Percentiles rank a stretch among this genome's conserved stretches.
phyloP scores from a whole-genome alignment of 2,329 filamentous ascomycete species.

The Exophiala bonariae region DNA sequence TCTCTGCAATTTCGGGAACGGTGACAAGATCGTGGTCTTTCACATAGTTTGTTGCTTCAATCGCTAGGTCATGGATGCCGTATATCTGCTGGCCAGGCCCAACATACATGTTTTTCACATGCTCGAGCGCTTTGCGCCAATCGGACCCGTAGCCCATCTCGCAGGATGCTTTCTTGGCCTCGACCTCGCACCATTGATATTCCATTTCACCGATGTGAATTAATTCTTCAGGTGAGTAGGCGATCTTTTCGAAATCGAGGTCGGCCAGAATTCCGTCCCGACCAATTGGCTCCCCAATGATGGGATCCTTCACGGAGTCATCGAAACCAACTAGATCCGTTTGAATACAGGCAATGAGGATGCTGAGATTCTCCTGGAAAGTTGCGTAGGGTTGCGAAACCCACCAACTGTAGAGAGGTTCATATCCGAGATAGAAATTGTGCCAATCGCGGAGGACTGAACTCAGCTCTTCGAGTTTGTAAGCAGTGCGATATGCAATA shows the following conservation, averaged over 20 bases:
- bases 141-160: conserved; percentile 50
- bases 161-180: conserved; percentile 54
- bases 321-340: conserved; percentile 47
- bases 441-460: conserved; percentile 48
- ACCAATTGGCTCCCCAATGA: conserved; percentile 60
- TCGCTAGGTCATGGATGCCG: conserved; percentile 53
- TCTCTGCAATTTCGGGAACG: conserved; percentile 54
- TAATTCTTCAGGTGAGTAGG: conserved; percentile 59
- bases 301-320: conserved; percentile 47
- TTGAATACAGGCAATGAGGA: conserved; percentile 40
- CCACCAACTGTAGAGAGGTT: conserved; percentile 61
- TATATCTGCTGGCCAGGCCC: conserved; percentile 55
- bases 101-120: conserved; percentile 57
- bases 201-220: conserved; percentile 52
- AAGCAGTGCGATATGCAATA: conserved; percentile 50
- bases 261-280: conserved; percentile 52
- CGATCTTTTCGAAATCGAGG: conserved; percentile 58
- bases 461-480: conserved; percentile 43
- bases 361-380: conserved; percentile 39
- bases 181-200: conserved; percentile 56
- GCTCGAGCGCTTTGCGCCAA: conserved; percentile 56
- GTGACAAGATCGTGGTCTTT: conserved; percentile 56
- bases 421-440: conserved; percentile 55
- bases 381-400: conserved; percentile 45
- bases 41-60: conserved; percentile 56